Evolutionary conservation across 2,329 filamentous ascomycete genomes (phyloP).

Genomic region (Peltaster fructicola): DNA sequence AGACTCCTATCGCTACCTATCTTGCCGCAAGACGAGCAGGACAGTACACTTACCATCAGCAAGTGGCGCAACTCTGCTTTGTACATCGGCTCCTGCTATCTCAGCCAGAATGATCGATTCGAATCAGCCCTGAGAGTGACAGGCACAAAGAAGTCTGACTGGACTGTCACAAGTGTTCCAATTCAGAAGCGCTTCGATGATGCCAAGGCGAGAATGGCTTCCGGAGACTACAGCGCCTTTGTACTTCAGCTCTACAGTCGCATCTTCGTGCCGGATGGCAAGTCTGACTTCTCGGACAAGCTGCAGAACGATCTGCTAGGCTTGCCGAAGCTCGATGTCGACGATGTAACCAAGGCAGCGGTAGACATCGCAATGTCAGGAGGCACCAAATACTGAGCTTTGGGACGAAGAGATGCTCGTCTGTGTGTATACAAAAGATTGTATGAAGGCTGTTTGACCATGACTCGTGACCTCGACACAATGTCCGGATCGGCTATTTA

Average conservation of each 20-base stretch:
- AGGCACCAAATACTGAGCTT: no score
- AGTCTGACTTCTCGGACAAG: slow-evolving; percentile 18
- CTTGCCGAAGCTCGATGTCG: slow-evolving; percentile 10
- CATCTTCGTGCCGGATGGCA: slow-evolving; percentile 26
- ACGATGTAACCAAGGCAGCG: slow-evolving; percentile 9
- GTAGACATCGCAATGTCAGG: slow-evolving; percentile 4
- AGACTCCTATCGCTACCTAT: slow-evolving; percentile 17
- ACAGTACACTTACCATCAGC: slow-evolving; percentile 4
- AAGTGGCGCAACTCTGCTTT: slow-evolving; percentile 16
- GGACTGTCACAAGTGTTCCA: slow-evolving; percentile 12
- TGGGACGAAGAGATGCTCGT: no score
- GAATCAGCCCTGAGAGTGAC: slow-evolving; percentile 19
- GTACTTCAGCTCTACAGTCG: slow-evolving; percentile 36
- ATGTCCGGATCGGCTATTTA: no score
- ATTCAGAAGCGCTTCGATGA: slow-evolving; percentile 6
- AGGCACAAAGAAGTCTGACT: slow-evolving; percentile 17
- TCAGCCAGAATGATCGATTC: slow-evolving; percentile 23
- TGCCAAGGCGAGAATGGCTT: slow-evolving; percentile 26
- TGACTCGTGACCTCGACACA: no score
- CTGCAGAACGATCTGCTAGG: slow-evolving; percentile 8
- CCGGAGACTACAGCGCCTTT: slow-evolving; percentile 28
- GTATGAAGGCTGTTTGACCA: no score
- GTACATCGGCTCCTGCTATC: slow-evolving; percentile 17
- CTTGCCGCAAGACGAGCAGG: neutral
- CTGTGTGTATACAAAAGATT: no score